phyloP scores from a whole-genome alignment of 768 basidiomycete species.

The Rhizopogon sp. region DNA sequence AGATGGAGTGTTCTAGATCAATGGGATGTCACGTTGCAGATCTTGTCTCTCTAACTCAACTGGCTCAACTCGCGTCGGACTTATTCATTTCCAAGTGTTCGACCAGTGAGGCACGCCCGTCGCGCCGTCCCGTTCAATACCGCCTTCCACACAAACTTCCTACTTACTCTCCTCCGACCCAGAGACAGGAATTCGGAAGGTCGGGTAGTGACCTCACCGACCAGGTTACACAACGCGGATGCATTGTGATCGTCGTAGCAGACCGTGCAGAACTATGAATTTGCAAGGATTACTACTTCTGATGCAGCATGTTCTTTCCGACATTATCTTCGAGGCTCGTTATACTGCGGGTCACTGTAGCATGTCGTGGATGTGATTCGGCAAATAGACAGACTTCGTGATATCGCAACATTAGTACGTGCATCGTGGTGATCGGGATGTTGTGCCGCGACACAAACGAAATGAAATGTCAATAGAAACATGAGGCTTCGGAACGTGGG shows the following conservation, averaged over 20 bases:
- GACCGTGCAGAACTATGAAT: slow-evolving; percentile 20
- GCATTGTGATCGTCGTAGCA: neutral
- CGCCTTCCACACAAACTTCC: too few species aligned
- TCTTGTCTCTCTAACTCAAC: too few species aligned
- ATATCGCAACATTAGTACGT: slow-evolving; percentile 33
- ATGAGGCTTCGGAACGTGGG: slow-evolving; percentile 65
- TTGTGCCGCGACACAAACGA: slow-evolving; percentile 21
- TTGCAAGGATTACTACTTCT: slow-evolving; percentile 52
- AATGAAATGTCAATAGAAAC: slow-evolving; percentile 42
- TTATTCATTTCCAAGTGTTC: too few species aligned
- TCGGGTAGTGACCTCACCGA: slow-evolving; percentile 24
- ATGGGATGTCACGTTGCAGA: too few species aligned
- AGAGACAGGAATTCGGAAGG: slow-evolving; percentile 46
- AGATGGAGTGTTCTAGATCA: too few species aligned
- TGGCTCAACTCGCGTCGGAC: too few species aligned
- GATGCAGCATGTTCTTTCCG: neutral
- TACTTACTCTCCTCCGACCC: slow-evolving; percentile 49
- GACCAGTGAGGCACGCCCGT: too few species aligned
- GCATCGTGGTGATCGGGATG: slow-evolving; percentile 3
- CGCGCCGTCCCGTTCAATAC: too few species aligned
- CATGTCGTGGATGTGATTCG: slow-evolving; percentile 45
- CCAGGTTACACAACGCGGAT: neutral
- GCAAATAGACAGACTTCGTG: slow-evolving; percentile 32
- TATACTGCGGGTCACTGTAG: slow-evolving; percentile 42
- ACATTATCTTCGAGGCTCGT: slow-evolving; percentile 37